A percentile compares a stretch with the other conserved stretches of the same genome.
These are phyloP conservation scores for Gossypium raimondii DNA, from an alignment of 345 rosid species.

Conservation along the genomic window DNA sequence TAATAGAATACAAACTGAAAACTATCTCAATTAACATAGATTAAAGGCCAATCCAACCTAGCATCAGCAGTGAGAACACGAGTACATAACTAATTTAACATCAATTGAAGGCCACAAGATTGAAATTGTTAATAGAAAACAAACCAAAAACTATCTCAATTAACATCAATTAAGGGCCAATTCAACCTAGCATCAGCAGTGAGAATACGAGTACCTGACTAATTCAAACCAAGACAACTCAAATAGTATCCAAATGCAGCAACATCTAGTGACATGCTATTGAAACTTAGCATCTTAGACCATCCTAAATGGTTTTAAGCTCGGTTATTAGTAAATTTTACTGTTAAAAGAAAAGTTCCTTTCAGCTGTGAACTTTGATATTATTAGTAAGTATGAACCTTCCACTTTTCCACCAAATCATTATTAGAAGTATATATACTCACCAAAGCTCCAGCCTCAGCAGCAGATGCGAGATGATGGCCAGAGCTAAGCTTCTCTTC, in stretches of 20 bases:
- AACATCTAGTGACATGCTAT: background rate
- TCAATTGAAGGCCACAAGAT: conserved; percentile 11
- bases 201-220: background rate
- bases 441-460: conserved; percentile 96
- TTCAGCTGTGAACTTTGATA: background rate
- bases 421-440: conserved; percentile 27
- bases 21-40: background rate
- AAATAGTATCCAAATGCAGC: background rate
- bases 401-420: conserved; percentile 8
- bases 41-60: background rate
- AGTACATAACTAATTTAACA: background rate
- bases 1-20: conserved; percentile 3
- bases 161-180: background rate
- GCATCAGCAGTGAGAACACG: background rate
- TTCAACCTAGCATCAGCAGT: background rate
- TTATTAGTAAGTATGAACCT: background rate
- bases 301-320: background rate
- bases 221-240: conserved; percentile 1
- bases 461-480: conserved; percentile 92
- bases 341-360: background rate
- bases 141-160: background rate
- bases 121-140: conserved; percentile 5
- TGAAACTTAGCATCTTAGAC: background rate
- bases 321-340: background rate
- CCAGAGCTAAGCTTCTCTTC: conserved; percentile 58